phyloP scores from a whole-genome alignment of 805 yeast genomes.

The Kodamaea leandrae region DNA sequence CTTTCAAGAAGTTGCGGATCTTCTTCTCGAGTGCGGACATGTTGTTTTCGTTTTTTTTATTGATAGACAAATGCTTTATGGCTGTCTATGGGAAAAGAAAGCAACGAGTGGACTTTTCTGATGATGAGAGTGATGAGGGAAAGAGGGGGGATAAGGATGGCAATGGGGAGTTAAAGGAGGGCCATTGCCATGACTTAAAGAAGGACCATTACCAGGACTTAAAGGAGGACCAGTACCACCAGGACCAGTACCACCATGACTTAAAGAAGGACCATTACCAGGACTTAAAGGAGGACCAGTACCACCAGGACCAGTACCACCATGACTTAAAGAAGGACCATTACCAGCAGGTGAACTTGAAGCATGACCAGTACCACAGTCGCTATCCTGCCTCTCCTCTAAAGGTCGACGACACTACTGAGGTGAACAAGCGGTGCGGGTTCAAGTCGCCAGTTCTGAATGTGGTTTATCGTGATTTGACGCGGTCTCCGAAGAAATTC shows the following conservation, averaged over 20 bases:
- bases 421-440: not conserved
- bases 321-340: too few relatives aligned
- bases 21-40: slow-evolving; percentile 34
- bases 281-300: too few relatives aligned
- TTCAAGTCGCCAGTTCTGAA: not conserved
- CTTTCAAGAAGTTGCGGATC: slow-evolving; percentile 41
- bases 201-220: too few relatives aligned
- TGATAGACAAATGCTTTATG: not conserved
- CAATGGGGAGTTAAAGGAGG: not conserved
- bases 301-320: too few relatives aligned
- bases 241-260: too few relatives aligned
- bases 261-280: too few relatives aligned
- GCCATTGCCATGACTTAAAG: slow-evolving; percentile 7
- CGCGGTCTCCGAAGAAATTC: slow-evolving; percentile 18
- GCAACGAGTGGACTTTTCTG: not conserved
- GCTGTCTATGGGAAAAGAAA: not conserved
- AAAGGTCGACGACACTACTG: not conserved
- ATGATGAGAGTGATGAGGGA: not conserved
- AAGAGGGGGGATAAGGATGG: not conserved
- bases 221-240: too few relatives aligned
- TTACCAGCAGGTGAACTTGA: too few relatives aligned
- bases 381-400: too few relatives aligned
- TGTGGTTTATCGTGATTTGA: slow-evolving; percentile 6
- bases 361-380: too few relatives aligned
- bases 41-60: slow-evolving; percentile 3